Evolutionary conservation across 2,329 filamentous ascomycete species (phyloP).

Genomic region (Xylaria sp.): DNA sequence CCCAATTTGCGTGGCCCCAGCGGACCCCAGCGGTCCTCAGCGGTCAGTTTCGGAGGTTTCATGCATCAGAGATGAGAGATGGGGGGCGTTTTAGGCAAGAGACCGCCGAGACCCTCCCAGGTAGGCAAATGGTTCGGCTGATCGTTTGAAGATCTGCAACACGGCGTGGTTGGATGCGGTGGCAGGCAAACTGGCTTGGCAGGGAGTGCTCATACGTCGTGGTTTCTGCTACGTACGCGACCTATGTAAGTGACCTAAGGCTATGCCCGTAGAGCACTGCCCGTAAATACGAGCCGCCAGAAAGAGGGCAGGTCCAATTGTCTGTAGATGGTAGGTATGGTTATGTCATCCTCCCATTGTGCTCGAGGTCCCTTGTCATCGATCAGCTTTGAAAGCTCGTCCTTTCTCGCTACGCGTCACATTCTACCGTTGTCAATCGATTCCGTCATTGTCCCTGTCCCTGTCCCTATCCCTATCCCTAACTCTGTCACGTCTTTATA

Average conservation of each 20-base stretch:
- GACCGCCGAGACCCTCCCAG: conserved; percentile 8
- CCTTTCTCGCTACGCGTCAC: background rate
- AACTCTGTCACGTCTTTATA: background rate
- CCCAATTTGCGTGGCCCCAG: background rate
- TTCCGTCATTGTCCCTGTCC: background rate
- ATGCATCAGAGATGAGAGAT: background rate
- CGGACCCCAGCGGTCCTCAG: background rate
- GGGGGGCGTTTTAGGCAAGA: conserved; percentile 13
- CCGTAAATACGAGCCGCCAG: background rate
- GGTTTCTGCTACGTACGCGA: background rate
- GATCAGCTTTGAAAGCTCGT: background rate
- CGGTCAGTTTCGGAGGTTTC: background rate
- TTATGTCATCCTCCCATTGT: background rate
- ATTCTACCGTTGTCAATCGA: background rate
- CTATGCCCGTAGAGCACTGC: no score
- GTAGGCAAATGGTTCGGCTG: conserved; percentile 32
- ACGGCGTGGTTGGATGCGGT: conserved; percentile 26
- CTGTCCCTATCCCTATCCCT: background rate
- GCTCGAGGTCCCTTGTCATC: background rate
- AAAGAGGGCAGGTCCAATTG: conserved; percentile 2
- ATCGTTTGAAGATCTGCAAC: conserved; percentile 38
- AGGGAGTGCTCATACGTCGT: background rate
- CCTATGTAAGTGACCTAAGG: background rate
- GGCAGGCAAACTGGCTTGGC: conserved; percentile 16
- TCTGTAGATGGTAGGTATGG: background rate